Evolutionary conservation across 2,329 filamentous ascomycete genomes (phyloP), one percentile per base, ranked within the genome.

Genomic region (Phialophora expanda): DNA sequence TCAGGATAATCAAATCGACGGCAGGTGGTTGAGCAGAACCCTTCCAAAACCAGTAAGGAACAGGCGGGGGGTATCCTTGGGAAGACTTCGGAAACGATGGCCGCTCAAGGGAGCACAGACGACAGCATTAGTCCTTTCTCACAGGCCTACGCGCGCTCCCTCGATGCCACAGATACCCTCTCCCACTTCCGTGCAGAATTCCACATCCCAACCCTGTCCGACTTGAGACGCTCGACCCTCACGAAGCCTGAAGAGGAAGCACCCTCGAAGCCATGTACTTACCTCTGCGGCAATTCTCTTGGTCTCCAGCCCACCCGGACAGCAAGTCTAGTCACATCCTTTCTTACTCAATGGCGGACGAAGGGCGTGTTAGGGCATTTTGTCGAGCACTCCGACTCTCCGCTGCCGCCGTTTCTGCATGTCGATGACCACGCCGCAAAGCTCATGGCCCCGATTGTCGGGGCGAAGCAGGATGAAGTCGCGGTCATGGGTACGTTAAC

Each of bases 401-500:
- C 88, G 1, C 79, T 93, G 8, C 83, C 85, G 1, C 84, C 88
- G 28, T 97, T 92, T 87, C 84, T 96, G 69, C 85, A 94, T 75
- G 86, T 95, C 65, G 91, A 93, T 46, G 90, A 91, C 68, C 87
- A 88, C 64, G 89, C 91, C 34, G 87, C 91, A 30, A 82, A 82
- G 58, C 84, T 89, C 73, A 90, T 90, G 74, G 86, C 90, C 1
- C 87, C 86, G 32, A 81, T 97, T 20, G 89, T 97, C 11, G 93
- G 93, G 20, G 91, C 91, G 0, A 80, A 85, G 2, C 79, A 87
- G 0, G 83, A 83, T 61, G 92, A 97, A 78, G 88, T 96, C 17
- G 91, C 92, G 60, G 86, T 93, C 57, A 97, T 97, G 93, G 91
- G 93, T 75, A 93, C 90, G 0, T 78, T 97, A 73, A 96, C 91